These are phyloP conservation scores for Kalaharituber pfeilii DNA, from an alignment of 2,329 filamentous ascomycete genomes.

Conservation along the genomic window DNA sequence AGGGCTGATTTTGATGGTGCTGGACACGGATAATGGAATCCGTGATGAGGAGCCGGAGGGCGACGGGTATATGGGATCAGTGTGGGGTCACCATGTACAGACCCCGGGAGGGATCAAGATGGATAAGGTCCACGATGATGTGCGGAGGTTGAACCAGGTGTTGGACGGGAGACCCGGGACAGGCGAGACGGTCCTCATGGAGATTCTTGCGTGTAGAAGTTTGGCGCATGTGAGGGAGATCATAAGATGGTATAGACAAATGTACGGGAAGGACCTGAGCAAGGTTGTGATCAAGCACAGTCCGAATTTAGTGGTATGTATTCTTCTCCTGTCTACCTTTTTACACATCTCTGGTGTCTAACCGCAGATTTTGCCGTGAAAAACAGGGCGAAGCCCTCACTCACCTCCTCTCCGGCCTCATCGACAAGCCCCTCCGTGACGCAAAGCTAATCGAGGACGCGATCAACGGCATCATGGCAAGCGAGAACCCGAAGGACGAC, in stretches of 20 bases:
- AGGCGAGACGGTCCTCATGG: conserved; percentile 52
- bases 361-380: neutral
- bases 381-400: conserved; percentile 75
- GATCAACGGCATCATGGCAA: conserved; percentile 30
- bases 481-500: conserved; percentile 35
- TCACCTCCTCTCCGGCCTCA: conserved; percentile 89
- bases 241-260: conserved; percentile 55
- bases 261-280: conserved; percentile 66
- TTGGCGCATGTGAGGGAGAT: conserved; percentile 70
- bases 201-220: conserved; percentile 62
- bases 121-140: conserved; percentile 29
- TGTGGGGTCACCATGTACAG: conserved; percentile 54
- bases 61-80: conserved; percentile 30
- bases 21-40: conserved; percentile 61
- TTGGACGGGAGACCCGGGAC: conserved; percentile 11
- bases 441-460: conserved; percentile 83
- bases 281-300: conserved; percentile 75
- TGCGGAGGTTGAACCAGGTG: conserved; percentile 12
- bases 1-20: conserved; percentile 61
- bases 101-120: conserved; percentile 48
- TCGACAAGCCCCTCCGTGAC: conserved; percentile 87
- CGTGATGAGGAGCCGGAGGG: conserved; percentile 58
- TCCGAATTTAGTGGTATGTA: conserved; percentile 74
- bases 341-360: neutral
- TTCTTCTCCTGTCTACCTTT: conserved; percentile 1